Conservation (phyloP, 1,139 yeast genomes). For the Pneumocystis wakefieldiae region DNA sequence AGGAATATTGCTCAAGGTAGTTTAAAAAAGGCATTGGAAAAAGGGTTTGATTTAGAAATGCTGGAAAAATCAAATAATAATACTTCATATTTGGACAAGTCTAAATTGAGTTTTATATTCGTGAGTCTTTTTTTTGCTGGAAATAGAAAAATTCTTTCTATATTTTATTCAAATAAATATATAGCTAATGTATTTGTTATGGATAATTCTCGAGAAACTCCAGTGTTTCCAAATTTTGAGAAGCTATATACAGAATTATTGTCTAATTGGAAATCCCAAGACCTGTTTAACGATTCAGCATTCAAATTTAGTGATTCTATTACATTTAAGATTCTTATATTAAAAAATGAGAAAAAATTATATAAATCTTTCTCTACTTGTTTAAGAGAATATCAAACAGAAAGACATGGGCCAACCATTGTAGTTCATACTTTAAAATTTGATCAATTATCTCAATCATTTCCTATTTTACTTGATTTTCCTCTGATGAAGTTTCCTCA, state of each 20-base stretch:
- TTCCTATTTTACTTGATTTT: not conserved
- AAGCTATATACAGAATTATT: constrained; percentile 38
- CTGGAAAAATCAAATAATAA: constrained; percentile 25
- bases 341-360: constrained; percentile 16
- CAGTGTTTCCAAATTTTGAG: constrained; percentile 43
- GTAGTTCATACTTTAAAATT: not conserved
- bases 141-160: constrained; percentile 57
- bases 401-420: constrained; percentile 3
- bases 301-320: constrained; percentile 39
- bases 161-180: constrained; percentile 50
- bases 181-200: constrained; percentile 41
- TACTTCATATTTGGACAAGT: constrained; percentile 39
- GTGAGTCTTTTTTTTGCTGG: constrained; percentile 59
- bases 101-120: constrained; percentile 48
- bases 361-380: constrained; percentile 21
- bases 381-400: constrained; percentile 19
- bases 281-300: constrained; percentile 24
- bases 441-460: not conserved
- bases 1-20: constrained; percentile 61
- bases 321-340: constrained; percentile 29
- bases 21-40: constrained; percentile 71
- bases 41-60: constrained; percentile 62
- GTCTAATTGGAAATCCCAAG: constrained; percentile 3
- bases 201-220: constrained; percentile 57
- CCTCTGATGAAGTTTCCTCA: constrained; percentile 1